phyloP scores from a whole-genome alignment of 495 filamentous ascomycete species.

The Xylaria cubensis region DNA sequence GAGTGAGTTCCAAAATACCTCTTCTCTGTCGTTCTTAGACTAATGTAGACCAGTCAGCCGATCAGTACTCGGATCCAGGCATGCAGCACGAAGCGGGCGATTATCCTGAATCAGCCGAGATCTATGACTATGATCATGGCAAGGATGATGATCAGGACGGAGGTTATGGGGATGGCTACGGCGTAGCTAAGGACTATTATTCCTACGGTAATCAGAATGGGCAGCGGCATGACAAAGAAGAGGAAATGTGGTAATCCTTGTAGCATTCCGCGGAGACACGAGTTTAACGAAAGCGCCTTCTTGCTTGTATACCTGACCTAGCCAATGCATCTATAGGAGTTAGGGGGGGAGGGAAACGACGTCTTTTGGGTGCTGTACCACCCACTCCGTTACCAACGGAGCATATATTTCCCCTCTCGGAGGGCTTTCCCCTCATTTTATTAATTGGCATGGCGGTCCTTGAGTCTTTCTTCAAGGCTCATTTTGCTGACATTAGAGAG shows the following conservation, averaged over 20 bases:
- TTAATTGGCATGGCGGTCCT: conserved; percentile 13
- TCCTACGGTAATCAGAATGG: conserved; percentile 37
- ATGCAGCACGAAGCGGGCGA: conserved; percentile 48
- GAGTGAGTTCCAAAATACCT: conserved; percentile 44
- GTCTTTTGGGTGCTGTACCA: conserved; percentile 17
- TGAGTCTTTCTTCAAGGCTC: neutral
- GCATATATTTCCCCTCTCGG: conserved; percentile 14
- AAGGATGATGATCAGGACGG: conserved; percentile 34
- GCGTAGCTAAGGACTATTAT: conserved; percentile 42
- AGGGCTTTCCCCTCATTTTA: conserved; percentile 4
- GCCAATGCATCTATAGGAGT: conserved; percentile 39
- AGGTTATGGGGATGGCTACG: conserved; percentile 38
- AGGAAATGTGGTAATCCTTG: conserved; percentile 41
- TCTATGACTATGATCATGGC: conserved; percentile 58
- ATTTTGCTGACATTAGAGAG: conserved; percentile 10
- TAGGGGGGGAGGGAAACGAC: conserved; percentile 27
- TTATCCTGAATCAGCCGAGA: conserved; percentile 54
- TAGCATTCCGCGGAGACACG: conserved; percentile 22
- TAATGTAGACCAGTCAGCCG: conserved; percentile 45
- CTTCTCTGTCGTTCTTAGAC: conserved; percentile 10
- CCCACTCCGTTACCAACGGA: neutral
- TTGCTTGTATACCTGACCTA: conserved; percentile 31
- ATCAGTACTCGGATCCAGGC: conserved; percentile 52
- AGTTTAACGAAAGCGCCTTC: conserved; percentile 29
- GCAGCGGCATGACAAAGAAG: conserved; percentile 34